These are phyloP conservation scores for Calonectria pseudoreteaudii DNA, from an alignment of 2,329 filamentous ascomycete genomes.

Conservation along the genomic window DNA sequence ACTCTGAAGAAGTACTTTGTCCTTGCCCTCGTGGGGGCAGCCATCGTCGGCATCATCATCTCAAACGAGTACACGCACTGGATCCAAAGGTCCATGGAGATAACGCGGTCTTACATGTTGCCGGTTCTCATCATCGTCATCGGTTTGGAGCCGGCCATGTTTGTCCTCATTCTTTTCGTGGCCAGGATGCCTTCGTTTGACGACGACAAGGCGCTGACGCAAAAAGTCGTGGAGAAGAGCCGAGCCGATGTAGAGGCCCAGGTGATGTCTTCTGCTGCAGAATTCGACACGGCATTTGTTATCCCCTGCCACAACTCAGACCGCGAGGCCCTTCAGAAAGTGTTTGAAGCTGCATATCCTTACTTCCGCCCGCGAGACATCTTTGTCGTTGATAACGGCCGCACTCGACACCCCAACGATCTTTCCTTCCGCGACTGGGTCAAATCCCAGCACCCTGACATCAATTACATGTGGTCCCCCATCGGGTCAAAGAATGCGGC, in stretches of 20 bases:
- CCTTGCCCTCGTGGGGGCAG: neutral
- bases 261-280: neutral
- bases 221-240: neutral
- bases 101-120: constrained; percentile 25
- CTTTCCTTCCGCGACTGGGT: constrained; percentile 25
- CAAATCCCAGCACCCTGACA: constrained; percentile 21
- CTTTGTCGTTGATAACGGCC: constrained; percentile 23
- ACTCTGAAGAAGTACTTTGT: constrained; percentile 22
- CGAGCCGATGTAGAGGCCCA: neutral
- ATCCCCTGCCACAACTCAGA: constrained; percentile 26
- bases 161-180: constrained; percentile 16
- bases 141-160: constrained; percentile 22
- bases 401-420: constrained; percentile 17
- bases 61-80: constrained; percentile 23
- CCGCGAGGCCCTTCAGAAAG: constrained; percentile 14
- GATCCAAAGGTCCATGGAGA: constrained; percentile 21
- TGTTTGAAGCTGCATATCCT: constrained; percentile 23
- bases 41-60: constrained; percentile 16
- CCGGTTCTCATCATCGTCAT: constrained; percentile 24
- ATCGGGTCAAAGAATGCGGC: constrained; percentile 28
- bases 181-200: constrained; percentile 4
- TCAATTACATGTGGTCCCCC: constrained; percentile 27
- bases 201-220: neutral
- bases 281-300: constrained; percentile 18
- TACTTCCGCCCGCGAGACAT: constrained; percentile 25